These are phyloP conservation scores for Rhinocladiella similis DNA, from an alignment of 2,329 filamentous ascomycete genomes.

Conservation along the genomic window DNA sequence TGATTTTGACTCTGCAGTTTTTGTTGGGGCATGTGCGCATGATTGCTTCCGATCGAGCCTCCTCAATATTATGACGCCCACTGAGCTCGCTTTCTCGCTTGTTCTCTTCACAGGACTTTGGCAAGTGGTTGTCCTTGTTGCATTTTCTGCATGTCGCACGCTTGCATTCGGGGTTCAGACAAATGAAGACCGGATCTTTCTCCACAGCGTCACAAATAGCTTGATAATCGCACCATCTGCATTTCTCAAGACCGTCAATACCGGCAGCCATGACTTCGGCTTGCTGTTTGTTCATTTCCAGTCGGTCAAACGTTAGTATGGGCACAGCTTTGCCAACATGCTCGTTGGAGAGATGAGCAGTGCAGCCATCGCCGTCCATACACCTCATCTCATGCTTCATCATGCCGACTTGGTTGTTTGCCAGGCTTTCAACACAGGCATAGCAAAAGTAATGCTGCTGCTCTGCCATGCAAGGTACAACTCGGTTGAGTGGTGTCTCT, in stretches of 20 bases:
- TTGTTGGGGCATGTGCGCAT: conserved; percentile 64
- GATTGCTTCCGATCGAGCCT: conserved; percentile 79
- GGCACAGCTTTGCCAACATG: conserved; percentile 24
- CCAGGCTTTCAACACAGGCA: conserved; percentile 63
- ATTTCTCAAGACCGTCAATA: conserved; percentile 71
- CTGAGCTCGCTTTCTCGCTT: conserved; percentile 60
- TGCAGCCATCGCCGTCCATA: conserved; percentile 69
- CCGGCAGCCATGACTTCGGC: conserved; percentile 67
- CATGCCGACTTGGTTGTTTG: conserved; percentile 68
- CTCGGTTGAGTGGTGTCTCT: conserved; percentile 60
- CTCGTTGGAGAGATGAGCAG: conserved; percentile 40
- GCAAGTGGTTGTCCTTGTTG: conserved; percentile 67
- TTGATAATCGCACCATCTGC: conserved; percentile 80
- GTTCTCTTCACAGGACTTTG: conserved; percentile 68
- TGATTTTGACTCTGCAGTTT: conserved; percentile 68
- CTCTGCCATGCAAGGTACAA: conserved; percentile 66
- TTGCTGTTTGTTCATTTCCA: conserved; percentile 72
- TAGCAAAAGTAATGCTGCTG: conserved; percentile 68
- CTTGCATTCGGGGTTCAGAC: conserved; percentile 65
- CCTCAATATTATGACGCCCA: conserved; percentile 69
- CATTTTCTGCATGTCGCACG: conserved; percentile 69
- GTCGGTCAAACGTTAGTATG: conserved; percentile 56
- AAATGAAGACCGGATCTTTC: conserved; percentile 71
- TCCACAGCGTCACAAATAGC: conserved; percentile 69
- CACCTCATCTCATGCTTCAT: conserved; percentile 69